Evolutionary conservation across 139 green algal species (phyloP).

Genomic region (Chlamydomonas schloesseri): DNA sequence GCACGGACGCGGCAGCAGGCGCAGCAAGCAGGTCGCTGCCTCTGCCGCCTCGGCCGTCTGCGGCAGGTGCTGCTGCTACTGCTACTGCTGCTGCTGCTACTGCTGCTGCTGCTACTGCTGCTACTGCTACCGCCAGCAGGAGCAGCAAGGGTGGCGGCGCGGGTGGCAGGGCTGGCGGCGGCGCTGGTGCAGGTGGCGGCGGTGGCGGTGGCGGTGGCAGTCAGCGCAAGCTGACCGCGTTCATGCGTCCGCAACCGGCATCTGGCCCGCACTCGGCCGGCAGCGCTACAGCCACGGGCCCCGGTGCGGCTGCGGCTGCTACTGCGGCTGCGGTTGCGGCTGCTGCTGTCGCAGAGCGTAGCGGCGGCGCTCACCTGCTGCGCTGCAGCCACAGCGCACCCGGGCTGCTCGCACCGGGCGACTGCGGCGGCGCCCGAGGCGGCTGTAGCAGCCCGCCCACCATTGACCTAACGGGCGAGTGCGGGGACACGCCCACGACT

Average conservation of each 20-base stretch:
- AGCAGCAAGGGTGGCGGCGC: background rate
- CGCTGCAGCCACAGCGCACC: no score
- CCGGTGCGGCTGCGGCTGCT: background rate
- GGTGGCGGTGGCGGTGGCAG: no score
- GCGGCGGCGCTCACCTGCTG: no score
- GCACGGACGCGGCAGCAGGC: no score
- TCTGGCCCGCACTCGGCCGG: background rate
- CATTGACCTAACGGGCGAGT: no score
- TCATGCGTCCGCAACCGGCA: background rate
- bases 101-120: background rate
- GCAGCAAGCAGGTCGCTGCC: no score
- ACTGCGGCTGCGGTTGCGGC: background rate
- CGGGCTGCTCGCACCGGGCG: no score
- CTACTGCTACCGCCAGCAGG: background rate
- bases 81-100: background rate
- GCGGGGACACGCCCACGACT: no score
- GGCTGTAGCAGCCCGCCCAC: no score
- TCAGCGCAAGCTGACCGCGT: conserved; percentile 32
- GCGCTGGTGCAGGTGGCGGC: background rate
- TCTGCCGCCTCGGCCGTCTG: no score
- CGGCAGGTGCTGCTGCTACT: background rate
- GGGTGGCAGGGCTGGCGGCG: background rate
- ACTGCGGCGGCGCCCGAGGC: no score
- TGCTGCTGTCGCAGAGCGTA: background rate
- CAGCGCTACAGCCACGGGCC: no score